Base-by-base conservation (phyloP, 352 stramenopile species). In the Phytophthora pistaciae region DNA sequence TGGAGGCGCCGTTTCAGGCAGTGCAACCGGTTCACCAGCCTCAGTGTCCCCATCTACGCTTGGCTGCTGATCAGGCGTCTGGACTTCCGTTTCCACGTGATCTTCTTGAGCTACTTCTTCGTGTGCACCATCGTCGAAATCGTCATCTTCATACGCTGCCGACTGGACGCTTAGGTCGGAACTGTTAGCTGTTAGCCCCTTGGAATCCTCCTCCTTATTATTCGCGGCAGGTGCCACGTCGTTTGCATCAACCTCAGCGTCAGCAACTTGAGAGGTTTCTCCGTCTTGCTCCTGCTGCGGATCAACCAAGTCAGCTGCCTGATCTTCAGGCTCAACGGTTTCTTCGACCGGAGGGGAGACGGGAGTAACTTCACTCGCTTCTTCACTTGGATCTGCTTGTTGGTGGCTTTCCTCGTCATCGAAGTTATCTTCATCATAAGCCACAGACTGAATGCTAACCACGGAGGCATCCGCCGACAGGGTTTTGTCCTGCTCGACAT, bases 391-490 rank as follows among this genome's bases (percentile, higher is more conserved):
- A 9, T 54, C 46, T 38, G 11, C 55, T 42, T 64, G 49, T 50
- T 60, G 20, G 11, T 63, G 60, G 0, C 1, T n/a, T 55, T 52
- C 68, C 16, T 75, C 64, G 3, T 79, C 60, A 42, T 80, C 69
- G 25, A 75, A 80, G 10, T 65, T 70, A 13, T 75, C 64, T 25
- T 75, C 72, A 27, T 72, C 72, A 25, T 79, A 77, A 7, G 31
- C 25, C 13, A 59, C 68, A 21, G 63, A 75, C 8, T 75, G 68
- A 61, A 72, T 44, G 33, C 56, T 75, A 48, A 27, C 56, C 29
- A 50, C 58, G 18, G 68, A 75, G 33, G 3, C 52, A 63, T 74
- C 60, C 14, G 42, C 27, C 1, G 21, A 18, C 33, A 74, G 20
- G 18, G 60, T 59, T 18, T 70, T 74, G 13, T 27, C 21, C 11